Percentiles rank a stretch among this genome's conserved stretches.
phyloP scores from a whole-genome alignment of 1,284 basidiomycete genomes.

The Cryptococcus sp. region DNA sequence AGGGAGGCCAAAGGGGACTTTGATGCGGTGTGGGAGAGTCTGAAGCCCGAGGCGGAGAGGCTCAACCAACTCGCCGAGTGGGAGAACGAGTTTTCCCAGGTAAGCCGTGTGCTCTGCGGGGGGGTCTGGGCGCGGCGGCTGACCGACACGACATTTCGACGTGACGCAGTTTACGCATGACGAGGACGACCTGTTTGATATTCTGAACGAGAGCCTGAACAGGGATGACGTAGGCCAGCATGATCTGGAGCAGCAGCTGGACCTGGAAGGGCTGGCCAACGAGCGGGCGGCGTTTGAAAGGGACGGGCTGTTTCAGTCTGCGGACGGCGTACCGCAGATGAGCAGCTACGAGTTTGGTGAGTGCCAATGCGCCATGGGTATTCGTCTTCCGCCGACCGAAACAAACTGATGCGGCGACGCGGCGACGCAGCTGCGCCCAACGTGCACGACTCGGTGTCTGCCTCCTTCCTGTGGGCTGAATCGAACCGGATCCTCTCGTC shows the following conservation, averaged over 20 bases:
- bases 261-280: slow-evolving; percentile 29
- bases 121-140: not conserved
- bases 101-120: slow-evolving; percentile 5
- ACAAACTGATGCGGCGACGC: not conserved
- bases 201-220: slow-evolving; percentile 43
- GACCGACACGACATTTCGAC: not conserved
- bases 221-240: slow-evolving; percentile 40
- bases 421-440: not conserved
- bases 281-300: slow-evolving; percentile 5
- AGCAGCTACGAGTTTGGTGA: slow-evolving; percentile 71
- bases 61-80: slow-evolving; percentile 71
- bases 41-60: slow-evolving; percentile 50
- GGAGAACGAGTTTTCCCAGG: slow-evolving; percentile 83
- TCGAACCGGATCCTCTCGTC: slow-evolving; percentile 58
- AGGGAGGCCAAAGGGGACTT: slow-evolving; percentile 53
- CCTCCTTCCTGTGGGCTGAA: slow-evolving; percentile 23
- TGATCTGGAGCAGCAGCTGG: slow-evolving; percentile 37
- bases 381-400: too few relatives aligned
- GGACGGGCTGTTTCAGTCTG: slow-evolving; percentile 18
- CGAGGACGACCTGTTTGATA: slow-evolving; percentile 47
- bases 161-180: slow-evolving; percentile 39
- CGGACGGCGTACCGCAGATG: slow-evolving; percentile 68
- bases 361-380: not conserved
- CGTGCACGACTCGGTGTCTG: not conserved
- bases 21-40: slow-evolving; percentile 51